A percentile compares a stretch with the other conserved stretches of the same genome.
These are phyloP conservation scores for Ustilago nuda DNA, from an alignment of 1,284 basidiomycete species.

Conservation along the genomic window DNA sequence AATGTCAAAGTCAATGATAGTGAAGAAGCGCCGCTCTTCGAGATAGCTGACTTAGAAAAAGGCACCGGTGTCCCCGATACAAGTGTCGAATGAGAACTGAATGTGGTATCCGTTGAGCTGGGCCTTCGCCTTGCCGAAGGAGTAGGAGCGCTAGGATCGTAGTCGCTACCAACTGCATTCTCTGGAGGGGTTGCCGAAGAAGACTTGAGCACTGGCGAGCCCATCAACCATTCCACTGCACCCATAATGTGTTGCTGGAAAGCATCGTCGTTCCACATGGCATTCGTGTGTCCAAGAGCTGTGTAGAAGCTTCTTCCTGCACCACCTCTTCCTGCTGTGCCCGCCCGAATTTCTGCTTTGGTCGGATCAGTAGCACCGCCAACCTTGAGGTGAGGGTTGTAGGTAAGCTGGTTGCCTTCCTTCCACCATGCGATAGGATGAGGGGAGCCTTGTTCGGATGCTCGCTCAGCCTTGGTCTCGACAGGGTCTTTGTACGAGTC, in stretches of 20 bases:
- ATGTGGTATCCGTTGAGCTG: not conserved
- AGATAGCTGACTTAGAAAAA: slow-evolving; percentile 36
- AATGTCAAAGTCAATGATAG: not conserved
- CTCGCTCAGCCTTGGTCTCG: slow-evolving; percentile 32
- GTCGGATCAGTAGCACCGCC: slow-evolving; percentile 56
- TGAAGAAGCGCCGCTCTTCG: slow-evolving; percentile 8
- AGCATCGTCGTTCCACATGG: slow-evolving; percentile 47
- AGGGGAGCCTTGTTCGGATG: slow-evolving; percentile 40
- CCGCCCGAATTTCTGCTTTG: slow-evolving; percentile 40
- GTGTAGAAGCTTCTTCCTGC: slow-evolving; percentile 58
- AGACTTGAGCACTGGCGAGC: slow-evolving; percentile 40
- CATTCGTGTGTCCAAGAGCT: slow-evolving; percentile 53
- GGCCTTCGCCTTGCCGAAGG: not conserved
- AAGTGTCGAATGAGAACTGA: slow-evolving; percentile 16
- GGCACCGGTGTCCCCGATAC: slow-evolving; percentile 38
- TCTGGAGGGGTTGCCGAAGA: slow-evolving; percentile 22
- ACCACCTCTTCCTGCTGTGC: slow-evolving; percentile 50
- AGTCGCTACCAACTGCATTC: slow-evolving; percentile 34
- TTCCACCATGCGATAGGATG: slow-evolving; percentile 65
- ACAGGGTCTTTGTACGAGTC: slow-evolving; percentile 49
- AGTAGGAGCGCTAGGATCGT: slow-evolving; percentile 3
- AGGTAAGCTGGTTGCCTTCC: slow-evolving; percentile 52
- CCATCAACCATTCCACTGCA: slow-evolving; percentile 55
- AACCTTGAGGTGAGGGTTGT: slow-evolving; percentile 42
- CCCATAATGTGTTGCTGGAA: slow-evolving; percentile 58